phyloP scores from a whole-genome alignment of 2,329 filamentous ascomycete species.

The Verticillium dahliae region DNA sequence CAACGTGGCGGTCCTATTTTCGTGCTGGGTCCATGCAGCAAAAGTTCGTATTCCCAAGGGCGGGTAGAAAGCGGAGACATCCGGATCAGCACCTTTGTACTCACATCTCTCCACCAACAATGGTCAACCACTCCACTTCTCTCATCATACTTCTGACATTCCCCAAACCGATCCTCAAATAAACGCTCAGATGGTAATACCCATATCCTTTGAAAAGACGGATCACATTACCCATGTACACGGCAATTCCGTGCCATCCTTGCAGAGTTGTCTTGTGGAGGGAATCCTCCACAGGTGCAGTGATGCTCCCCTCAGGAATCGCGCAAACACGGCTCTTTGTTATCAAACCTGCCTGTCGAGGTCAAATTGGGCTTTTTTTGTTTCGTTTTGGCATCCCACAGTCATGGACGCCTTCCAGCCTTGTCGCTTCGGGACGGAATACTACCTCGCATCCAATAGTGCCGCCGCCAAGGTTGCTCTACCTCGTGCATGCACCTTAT shows the following conservation, averaged over 20 bases:
- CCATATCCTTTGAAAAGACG: not conserved
- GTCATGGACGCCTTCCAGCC: not conserved
- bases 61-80: not conserved
- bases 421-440: not conserved
- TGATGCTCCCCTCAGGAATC: too few species aligned
- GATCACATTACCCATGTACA: not conserved
- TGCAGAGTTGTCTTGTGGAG: not conserved
- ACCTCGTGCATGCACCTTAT: not conserved
- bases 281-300: too few species aligned
- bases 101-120: not conserved
- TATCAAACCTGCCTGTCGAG: not conserved
- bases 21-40: not conserved
- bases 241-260: not conserved
- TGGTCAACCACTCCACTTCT: not conserved
- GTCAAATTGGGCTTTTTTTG: too few species aligned
- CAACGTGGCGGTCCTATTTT: conserved; percentile 3
- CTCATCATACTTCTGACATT: not conserved
- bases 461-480: not conserved
- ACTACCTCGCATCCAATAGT: not conserved
- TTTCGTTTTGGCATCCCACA: too few species aligned
- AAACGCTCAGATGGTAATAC: not conserved
- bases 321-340: too few species aligned
- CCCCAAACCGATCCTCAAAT: not conserved
- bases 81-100: not conserved
- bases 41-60: not conserved